Evolutionary conservation across 768 basidiomycete genomes (phyloP), one percentile per base, ranked within the genome.

Genomic region (Suillus brevipes): DNA sequence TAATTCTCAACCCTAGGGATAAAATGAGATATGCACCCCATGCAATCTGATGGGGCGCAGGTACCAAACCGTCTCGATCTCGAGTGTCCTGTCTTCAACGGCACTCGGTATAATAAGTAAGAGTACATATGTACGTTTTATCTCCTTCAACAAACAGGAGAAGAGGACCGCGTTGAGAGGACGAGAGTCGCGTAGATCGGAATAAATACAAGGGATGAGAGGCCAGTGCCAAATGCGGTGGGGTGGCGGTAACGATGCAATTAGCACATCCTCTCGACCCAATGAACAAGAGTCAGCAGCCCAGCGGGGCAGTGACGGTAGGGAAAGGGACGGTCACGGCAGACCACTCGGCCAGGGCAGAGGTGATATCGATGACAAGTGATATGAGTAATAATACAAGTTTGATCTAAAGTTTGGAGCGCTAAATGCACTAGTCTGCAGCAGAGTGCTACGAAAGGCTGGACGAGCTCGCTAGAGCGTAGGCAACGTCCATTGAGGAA

Each of bases 361-460:
- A 61, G 67, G 63, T 61, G 61, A 61, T 63, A 58, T 71, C 56
- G 66, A 67, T 74, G 74, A 63, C 64, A 73, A 71, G 67, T 65
- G 66, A 59, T 59, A 75, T 75, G 75, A 77, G 73, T 75, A 77
- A 77, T 77, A 70, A 74, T 74, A 74, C 73, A 74, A 74, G 66
- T 65, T 47, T 57, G 62, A 34, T 55, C 45, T 62, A 64, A 61
- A 34, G 61, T 50, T 65, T 64, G 62, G 66, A 53, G 64, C 62
- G 57, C 42, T 63, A 43, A 63, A 60, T 47, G 62, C 66, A 58
- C 56, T 63, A 25, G 60, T 64, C 47, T 65, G 49, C 72, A 67
- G 72, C 70, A 60, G 60, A 56, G 62, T 68, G 75, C 67, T 71
- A 69, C 67, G 64, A 23, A 55, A 50, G 38, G 52, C 56, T 53